Evolutionary conservation across 257 asterid genomes (phyloP).

Genomic region (Coffea eugenioides): DNA sequence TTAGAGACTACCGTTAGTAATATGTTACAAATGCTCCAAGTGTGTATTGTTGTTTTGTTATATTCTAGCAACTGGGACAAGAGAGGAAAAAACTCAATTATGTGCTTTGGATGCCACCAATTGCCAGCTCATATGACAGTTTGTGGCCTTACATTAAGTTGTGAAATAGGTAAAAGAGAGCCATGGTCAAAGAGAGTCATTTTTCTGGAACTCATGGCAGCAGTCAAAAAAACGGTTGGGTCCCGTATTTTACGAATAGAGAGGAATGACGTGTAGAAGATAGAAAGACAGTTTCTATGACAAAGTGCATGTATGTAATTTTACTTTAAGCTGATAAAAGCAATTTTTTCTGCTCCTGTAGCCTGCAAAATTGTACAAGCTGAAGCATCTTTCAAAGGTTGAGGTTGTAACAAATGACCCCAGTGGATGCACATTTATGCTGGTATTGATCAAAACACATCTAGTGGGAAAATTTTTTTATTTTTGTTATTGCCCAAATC

Average conservation of each 20-base stretch:
- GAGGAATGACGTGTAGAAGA: not conserved
- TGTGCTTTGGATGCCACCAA: not conserved
- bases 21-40: no score
- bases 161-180: not conserved
- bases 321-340: conserved; percentile 22
- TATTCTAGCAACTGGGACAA: not conserved
- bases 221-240: not conserved
- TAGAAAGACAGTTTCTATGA: not conserved
- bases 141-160: not conserved
- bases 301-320: conserved; percentile 1
- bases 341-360: conserved; percentile 27
- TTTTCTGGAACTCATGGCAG: not conserved
- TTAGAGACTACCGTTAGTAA: not conserved
- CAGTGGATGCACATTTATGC: conserved; percentile 93
- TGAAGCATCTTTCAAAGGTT: conserved; percentile 94
- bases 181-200: not conserved
- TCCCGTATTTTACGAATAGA: not conserved
- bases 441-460: conserved; percentile 46
- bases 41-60: not conserved
- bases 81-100: not conserved
- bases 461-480: conserved; percentile 2
- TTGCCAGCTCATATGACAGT: not conserved
- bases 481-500: conserved; percentile 3
- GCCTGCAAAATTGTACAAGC: conserved; percentile 90
- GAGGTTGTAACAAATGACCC: conserved; percentile 94